Evolutionary conservation across 805 yeast genomes (phyloP), one percentile per base, ranked within the genome.

Genomic region (Wickerhamomyces xylosicus): DNA sequence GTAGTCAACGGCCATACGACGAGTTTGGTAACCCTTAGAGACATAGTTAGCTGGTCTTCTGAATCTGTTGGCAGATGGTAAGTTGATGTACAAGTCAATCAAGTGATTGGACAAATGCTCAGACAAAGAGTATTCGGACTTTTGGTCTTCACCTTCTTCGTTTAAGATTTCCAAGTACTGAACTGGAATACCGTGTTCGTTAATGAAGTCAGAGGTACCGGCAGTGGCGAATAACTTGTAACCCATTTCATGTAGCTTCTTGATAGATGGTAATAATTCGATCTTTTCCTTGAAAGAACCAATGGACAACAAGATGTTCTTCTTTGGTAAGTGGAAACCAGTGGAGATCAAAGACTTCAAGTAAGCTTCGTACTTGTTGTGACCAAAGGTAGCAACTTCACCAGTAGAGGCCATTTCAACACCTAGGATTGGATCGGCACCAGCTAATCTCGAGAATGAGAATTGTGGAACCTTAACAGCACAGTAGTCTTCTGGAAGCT

Each of bases 361-460:
- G 68, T 92, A 92, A 18, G 98, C 98, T 68, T 94, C 98, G 58
- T 87, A 89, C 65, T 90, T 90, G 71, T 89, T 81, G 57, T 74
- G 86, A 56, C 98, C 99, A 58, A 92, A 90, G 47, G 94, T 77
- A 37, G 99, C 99, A 57, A 89, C 97, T 64, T 87, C 97, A 72
- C 97, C 97, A 45, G 97, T 90, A 22, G 97, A 90, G 16, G 97
- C 96, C 97, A 90, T 90, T 67, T 90, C 97, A 48, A 90, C 97
- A 67, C 97, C 97, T 49, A 90, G 71, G 45, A 90, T 87, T 39
- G 97, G 97, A 61, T 90, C 97, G 40, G 97, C 97, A 52, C 97
- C 97, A 36, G 96, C 85, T 50, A 90, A 73, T 63, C 97, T 79
- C 22, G 97, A 83, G 79, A 92, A 90, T 6, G 97, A 89, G 66